Evolutionary conservation across 2,329 filamentous ascomycete species (phyloP).

Genomic region (Beauveria pseudobassiana): DNA sequence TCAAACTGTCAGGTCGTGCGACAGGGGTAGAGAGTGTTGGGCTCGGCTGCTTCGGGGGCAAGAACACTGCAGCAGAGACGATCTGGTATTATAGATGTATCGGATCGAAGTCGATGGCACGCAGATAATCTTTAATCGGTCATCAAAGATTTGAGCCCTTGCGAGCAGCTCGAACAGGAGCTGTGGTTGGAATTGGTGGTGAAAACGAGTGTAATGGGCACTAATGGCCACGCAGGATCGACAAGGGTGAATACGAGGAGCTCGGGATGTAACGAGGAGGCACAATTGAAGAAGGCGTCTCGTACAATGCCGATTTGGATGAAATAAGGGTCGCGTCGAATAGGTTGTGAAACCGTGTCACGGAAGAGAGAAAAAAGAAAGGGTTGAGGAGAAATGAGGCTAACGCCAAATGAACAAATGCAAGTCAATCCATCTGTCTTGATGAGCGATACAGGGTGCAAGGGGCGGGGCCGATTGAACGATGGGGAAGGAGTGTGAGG

Average conservation of each 20-base stretch:
- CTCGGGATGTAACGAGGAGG: background rate
- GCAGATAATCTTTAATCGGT: background rate
- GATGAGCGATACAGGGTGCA: background rate
- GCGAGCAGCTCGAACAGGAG: background rate
- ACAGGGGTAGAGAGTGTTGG: background rate
- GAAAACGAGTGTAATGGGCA: slow-evolving; percentile 14
- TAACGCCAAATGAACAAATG: background rate
- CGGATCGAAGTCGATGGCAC: background rate
- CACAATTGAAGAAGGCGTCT: background rate
- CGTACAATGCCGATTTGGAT: background rate
- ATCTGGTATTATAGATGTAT: too few species aligned
- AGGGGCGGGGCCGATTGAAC: background rate
- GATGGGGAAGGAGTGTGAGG: background rate
- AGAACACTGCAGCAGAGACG: background rate
- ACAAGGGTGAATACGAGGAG: background rate
- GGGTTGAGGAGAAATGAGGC: background rate
- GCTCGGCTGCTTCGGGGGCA: background rate
- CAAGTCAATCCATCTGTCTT: background rate
- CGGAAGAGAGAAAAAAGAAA: background rate
- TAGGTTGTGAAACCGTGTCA: background rate
- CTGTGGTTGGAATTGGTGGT: background rate
- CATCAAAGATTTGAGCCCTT: background rate
- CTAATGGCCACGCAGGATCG: slow-evolving; percentile 6
- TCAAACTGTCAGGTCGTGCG: slow-evolving; percentile 8
- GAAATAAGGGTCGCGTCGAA: background rate